Base-by-base conservation (phyloP, 1,284 basidiomycete genomes). In the Cryptococcus sp. region DNA sequence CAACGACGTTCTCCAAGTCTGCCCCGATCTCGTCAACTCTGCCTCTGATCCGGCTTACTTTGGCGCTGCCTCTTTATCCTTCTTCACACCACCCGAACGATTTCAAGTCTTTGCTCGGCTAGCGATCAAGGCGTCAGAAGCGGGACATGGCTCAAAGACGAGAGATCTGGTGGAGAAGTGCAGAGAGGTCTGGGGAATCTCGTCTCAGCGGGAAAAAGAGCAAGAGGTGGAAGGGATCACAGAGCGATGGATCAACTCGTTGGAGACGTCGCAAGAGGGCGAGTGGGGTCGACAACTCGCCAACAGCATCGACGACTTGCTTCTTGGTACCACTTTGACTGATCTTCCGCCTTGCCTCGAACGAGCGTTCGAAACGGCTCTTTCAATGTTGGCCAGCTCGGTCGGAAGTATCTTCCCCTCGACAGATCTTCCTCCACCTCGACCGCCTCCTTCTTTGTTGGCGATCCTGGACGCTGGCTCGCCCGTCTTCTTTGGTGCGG, bases 101-200 rank as follows among this genome's bases (percentile, higher is more conserved):
- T 40, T 52, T 21, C 63, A 65, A 25, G 61, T 69, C 10, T 67
- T 67, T 24, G 53, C 52, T 2, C 53, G 59, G 43, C 51, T 69
- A 2, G 46, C 50, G 3, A 40, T 46, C 4, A 52, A 56, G n/a
- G 53, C 54, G 1, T 47, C 42, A n/a, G 59, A 62, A 36, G 48
- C 51, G 2, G 58, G 56, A 0, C 53, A 56, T 23, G 51, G 42
- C 9, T 39, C 56, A 5, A 48, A 54, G n/a, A 63, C 63, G 1
- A 24, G 57, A 4, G 65, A 66, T 43, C 51, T 74, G n/a, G 47
- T 72, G 4, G 64, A 67, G n/a, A 50, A 55, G 14, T 72, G 71
- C 42, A 53, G 64, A 22, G 57, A 62, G 14, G 52, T 72, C 4
- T 74, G 72, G 72, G 65, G 62, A 2, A 60, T 71, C 14, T 53